phyloP scores from a whole-genome alignment of 108 stramenopile genomes.

The Epithemia pelagica region DNA sequence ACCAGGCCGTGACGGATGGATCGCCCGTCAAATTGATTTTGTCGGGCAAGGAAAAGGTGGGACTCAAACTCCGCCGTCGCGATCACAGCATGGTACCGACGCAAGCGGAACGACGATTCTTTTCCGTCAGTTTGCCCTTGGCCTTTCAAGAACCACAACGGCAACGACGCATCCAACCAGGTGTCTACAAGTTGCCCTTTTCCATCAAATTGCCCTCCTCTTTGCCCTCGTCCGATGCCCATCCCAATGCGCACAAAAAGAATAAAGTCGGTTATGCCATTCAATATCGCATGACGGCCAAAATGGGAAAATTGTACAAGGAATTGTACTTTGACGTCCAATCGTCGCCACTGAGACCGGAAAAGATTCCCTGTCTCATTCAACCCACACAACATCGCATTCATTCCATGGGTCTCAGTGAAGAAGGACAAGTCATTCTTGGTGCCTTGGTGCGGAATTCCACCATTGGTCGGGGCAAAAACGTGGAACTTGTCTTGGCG shows the following conservation, averaged over 20 bases:
- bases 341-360: background rate
- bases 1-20: slow-evolving; percentile 5
- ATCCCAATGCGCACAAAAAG: background rate
- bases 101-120: background rate
- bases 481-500: slow-evolving; percentile 21
- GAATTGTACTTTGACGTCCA: background rate
- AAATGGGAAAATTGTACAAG: slow-evolving; percentile 5
- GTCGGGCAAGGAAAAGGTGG: slow-evolving; percentile 15
- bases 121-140: background rate
- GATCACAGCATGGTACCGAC: slow-evolving; percentile 6
- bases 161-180: slow-evolving; percentile 4
- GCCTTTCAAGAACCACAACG: slow-evolving; percentile 9
- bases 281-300: background rate
- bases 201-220: background rate
- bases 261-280: background rate
- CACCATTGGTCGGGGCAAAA: slow-evolving; percentile 17
- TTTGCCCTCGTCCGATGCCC: slow-evolving; percentile 2
- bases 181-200: background rate
- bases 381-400: slow-evolving; percentile 14
- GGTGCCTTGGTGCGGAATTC: slow-evolving; percentile 25
- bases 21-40: slow-evolving; percentile 1
- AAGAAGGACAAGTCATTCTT: slow-evolving; percentile 17
- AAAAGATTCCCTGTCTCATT: slow-evolving; percentile 14
- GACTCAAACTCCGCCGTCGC: background rate
- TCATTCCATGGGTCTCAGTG: slow-evolving; percentile 13